Evolutionary conservation across 2,329 filamentous ascomycete species (phyloP).

Genomic region (Colletotrichum gigasporum): DNA sequence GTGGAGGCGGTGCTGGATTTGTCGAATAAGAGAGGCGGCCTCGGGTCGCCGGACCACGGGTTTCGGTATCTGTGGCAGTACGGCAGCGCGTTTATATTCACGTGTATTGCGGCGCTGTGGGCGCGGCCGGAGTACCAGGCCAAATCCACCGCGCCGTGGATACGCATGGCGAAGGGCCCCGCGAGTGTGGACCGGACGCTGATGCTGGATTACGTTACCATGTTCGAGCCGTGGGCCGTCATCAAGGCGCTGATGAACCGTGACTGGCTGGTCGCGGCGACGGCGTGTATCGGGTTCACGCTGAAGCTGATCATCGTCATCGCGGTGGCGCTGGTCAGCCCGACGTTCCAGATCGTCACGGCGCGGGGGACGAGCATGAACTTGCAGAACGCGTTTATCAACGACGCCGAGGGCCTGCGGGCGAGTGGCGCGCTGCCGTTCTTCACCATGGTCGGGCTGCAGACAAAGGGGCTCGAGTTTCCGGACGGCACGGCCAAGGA

Average conservation of each 20-base stretch:
- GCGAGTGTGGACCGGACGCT: constrained; percentile 42
- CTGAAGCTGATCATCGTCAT: constrained; percentile 46
- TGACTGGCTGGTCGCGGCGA: constrained; percentile 45
- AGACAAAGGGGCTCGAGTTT: constrained; percentile 35
- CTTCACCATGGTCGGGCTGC: constrained; percentile 45
- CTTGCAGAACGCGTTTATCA: constrained; percentile 40
- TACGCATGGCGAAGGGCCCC: constrained; percentile 42
- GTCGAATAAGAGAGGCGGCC: constrained; percentile 41
- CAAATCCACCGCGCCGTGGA: constrained; percentile 49
- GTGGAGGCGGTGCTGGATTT: constrained; percentile 43
- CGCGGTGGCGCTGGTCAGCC: constrained; percentile 47
- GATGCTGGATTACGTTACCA: constrained; percentile 47
- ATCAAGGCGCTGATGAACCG: constrained; percentile 41
- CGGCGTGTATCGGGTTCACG: constrained; percentile 39
- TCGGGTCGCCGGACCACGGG: constrained; percentile 36
- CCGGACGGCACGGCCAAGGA: constrained; percentile 44
- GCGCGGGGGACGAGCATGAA: constrained; percentile 37
- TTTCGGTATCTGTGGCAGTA: constrained; percentile 49
- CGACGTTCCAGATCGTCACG: constrained; percentile 39
- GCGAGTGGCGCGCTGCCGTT: constrained; percentile 41
- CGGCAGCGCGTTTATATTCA: constrained; percentile 44
- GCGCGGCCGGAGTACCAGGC: constrained; percentile 49
- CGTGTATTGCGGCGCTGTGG: constrained; percentile 45
- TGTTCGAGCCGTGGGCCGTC: constrained; percentile 40
- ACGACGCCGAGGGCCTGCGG: constrained; percentile 37